A percentile compares a stretch with the other conserved stretches of the same genome.
These are phyloP conservation scores for Diaporthe amygdali DNA, from an alignment of 2,329 filamentous ascomycete genomes.

Conservation along the genomic window DNA sequence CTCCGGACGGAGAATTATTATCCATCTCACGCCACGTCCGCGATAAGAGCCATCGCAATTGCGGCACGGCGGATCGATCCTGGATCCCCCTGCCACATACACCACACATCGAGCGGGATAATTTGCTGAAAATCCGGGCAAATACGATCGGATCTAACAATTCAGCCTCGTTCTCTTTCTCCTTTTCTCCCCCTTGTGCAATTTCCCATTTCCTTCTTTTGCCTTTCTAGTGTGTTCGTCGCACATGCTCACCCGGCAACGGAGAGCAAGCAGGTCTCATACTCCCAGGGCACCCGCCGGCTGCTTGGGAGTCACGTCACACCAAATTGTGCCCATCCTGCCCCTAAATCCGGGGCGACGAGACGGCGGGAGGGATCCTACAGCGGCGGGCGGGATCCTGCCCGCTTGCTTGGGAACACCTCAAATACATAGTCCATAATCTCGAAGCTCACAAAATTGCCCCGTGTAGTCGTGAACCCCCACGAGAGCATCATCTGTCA, in stretches of 20 bases:
- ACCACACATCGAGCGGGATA: slow-evolving; percentile 7
- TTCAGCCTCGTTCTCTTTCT: background rate
- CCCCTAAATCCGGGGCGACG: background rate
- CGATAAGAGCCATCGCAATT: slow-evolving; percentile 3
- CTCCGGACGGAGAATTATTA: background rate
- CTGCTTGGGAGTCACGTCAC: background rate
- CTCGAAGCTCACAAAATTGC: too few relatives aligned
- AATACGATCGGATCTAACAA: slow-evolving; percentile 5
- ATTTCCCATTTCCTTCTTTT: background rate
- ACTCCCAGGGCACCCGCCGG: background rate
- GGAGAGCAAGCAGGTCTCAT: background rate
- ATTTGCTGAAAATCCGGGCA: background rate
- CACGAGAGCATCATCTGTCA: too few relatives aligned
- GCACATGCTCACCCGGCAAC: background rate
- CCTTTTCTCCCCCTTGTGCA: background rate
- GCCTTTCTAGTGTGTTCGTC: background rate
- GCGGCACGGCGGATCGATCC: slow-evolving; percentile 6
- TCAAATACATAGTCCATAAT: background rate
- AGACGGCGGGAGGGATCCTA: background rate
- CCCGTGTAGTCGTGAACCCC: too few relatives aligned
- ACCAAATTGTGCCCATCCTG: background rate
- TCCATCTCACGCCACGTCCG: background rate
- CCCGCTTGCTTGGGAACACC: background rate
- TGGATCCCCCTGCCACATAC: background rate
- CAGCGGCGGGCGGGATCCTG: background rate